Evolutionary conservation across 2,329 filamentous ascomycete species (phyloP), one percentile per base, ranked within the genome.

Genomic region (Monilinia fructigena): DNA sequence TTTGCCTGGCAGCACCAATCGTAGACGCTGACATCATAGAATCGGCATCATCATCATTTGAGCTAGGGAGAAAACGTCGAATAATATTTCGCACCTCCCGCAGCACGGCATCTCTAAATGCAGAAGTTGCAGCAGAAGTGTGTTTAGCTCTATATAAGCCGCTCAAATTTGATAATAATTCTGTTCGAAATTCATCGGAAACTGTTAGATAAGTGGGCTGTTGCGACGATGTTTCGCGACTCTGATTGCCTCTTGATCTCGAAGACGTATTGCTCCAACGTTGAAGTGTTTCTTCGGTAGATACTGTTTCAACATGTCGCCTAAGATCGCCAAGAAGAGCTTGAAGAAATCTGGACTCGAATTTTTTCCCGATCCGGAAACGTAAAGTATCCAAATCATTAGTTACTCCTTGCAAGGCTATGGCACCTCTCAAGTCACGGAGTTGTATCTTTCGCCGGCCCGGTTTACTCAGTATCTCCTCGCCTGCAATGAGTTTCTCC

Each of bases 11-110:
- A 53, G 86, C 86, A 68, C 85, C 85, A 64, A 86, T 81, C 0
- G 94, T 97, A 3, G 93, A 96, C 0, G 88, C 84, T 1, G 93
- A 93, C 78, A 94, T 88, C 80, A 94, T 89, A 0, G 93, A 96
- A 76, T 95, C 92, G 68, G 89, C 91, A 75, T 99, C 95, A 71
- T 98, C 94, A 68, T 99, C 95, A 72, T 87, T 95, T 14, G 94
- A 96, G 74, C 93, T 97, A 0, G 95, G 95, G 50, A 99, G 82
- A 31, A 94, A 90, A 66, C 88, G 86, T 64, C 93, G 86, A 60
- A 99, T 94, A 59, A 98, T 81, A 45, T 86, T 88, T 73, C 94
- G 90, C 76, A 98, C 89, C 77, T 99, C 95, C 60, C 91, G 88
- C 69, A 96, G 80, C 16, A 96, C 87, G 0, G 91, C 85, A 52